Evolutionary conservation across 2,329 filamentous ascomycete genomes (phyloP).

Genomic region (Lojkania enalia): DNA sequence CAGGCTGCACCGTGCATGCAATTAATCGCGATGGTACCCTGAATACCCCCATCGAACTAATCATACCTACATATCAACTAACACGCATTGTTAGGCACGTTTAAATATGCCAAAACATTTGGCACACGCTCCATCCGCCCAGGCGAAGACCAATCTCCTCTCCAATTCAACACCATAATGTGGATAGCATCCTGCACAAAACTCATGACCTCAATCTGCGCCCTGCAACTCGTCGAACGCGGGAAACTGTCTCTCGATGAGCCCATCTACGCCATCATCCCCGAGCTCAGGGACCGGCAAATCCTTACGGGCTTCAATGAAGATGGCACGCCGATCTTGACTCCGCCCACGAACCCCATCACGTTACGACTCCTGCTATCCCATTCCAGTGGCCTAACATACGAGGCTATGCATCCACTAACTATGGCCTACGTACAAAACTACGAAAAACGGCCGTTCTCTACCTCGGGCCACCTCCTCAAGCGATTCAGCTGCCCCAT

Average conservation of each 20-base stretch:
- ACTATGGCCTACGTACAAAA: conserved; percentile 45
- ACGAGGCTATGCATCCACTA: conserved; percentile 49
- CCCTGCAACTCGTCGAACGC: conserved; percentile 41
- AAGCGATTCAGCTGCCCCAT: conserved; percentile 54
- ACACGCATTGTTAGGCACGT: conserved; percentile 32
- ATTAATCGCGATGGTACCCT: conserved; percentile 30
- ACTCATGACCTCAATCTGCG: conserved; percentile 40
- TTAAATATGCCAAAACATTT: conserved; percentile 43
- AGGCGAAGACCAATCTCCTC: conserved; percentile 20
- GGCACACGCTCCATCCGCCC: conserved; percentile 33
- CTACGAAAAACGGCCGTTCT: conserved; percentile 32
- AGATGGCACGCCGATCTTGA: conserved; percentile 27
- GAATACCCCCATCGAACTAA: conserved; percentile 1
- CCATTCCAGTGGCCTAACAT: conserved; percentile 55
- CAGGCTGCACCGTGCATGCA: conserved; percentile 28
- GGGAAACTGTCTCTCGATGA: conserved; percentile 37
- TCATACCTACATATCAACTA: background rate
- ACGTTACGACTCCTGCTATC: conserved; percentile 50
- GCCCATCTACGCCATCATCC: conserved; percentile 37
- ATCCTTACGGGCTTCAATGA: conserved; percentile 33
- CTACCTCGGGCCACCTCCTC: conserved; percentile 50
- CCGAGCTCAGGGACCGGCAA: conserved; percentile 31
- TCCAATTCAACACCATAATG: conserved; percentile 35
- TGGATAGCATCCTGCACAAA: conserved; percentile 48
- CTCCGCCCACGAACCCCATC: conserved; percentile 28